These are phyloP conservation scores for Aspergillus aculeatinus DNA, from an alignment of 2,329 filamentous ascomycete species.

Conservation along the genomic window DNA sequence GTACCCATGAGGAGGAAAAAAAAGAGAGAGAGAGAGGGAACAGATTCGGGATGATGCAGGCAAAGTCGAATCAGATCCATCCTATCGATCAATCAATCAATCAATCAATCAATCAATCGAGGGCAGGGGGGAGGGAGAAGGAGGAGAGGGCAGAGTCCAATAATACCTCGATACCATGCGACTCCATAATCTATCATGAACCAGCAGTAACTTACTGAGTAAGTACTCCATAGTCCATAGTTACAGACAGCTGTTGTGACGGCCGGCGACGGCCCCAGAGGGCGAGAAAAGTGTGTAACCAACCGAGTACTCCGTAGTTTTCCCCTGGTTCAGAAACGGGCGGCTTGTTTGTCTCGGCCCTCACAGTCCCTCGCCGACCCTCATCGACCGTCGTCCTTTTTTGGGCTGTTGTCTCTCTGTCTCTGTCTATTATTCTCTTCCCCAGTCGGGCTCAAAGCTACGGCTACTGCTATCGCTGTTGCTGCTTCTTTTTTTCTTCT, in stretches of 20 bases:
- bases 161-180: not conserved
- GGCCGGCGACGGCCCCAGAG: slow-evolving; percentile 15
- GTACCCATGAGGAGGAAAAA: not conserved
- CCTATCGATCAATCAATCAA: not conserved
- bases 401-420: slow-evolving; percentile 11
- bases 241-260: slow-evolving; percentile 13
- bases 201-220: not conserved
- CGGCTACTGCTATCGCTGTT: not conserved
- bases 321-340: slow-evolving; percentile 18
- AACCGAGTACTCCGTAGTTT: slow-evolving; percentile 3
- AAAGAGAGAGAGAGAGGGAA: not conserved
- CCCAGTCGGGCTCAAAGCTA: not conserved
- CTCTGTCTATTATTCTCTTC: not conserved
- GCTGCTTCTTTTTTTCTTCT: slow-evolving; percentile 12
- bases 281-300: slow-evolving; percentile 15
- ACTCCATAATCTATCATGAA: not conserved
- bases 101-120: not conserved
- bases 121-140: not conserved
- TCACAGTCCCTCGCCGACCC: slow-evolving; percentile 20
- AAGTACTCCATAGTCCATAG: not conserved
- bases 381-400: slow-evolving; percentile 3
- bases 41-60: slow-evolving; percentile 8
- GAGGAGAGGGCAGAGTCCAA: not conserved
- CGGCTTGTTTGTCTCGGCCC: slow-evolving; percentile 21
- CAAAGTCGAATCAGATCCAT: slow-evolving; percentile 1